These are phyloP conservation scores for Carallia brachiata DNA, from an alignment of 345 rosid species.

Conservation along the genomic window DNA sequence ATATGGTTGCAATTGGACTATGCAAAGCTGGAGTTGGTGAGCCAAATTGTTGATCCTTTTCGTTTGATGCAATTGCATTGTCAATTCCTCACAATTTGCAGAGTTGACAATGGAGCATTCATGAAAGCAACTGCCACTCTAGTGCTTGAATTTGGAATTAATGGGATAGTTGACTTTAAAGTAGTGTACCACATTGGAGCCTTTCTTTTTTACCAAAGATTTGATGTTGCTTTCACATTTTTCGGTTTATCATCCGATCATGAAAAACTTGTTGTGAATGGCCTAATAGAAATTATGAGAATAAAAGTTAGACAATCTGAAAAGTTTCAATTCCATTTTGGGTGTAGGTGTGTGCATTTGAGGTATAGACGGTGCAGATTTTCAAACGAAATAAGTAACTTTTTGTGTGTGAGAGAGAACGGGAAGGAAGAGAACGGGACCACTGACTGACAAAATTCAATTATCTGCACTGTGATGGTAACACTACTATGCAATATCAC, in stretches of 20 bases:
- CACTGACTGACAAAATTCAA: neutral
- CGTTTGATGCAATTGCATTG: slow-evolving; percentile 1
- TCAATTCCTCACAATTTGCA: neutral
- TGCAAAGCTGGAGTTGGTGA: neutral
- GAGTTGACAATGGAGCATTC: too few relatives aligned
- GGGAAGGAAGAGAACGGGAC: neutral
- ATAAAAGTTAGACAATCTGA: slow-evolving; percentile 2
- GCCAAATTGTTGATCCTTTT: neutral
- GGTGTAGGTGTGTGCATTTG: neutral
- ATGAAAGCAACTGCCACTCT: neutral
- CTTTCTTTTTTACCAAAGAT: neutral
- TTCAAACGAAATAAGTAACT: neutral
- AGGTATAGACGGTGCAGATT: neutral
- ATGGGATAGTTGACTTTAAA: neutral
- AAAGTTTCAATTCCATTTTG: neutral
- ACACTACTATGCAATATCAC: slow-evolving; percentile 8
- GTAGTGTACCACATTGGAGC: neutral
- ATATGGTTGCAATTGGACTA: neutral
- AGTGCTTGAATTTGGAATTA: neutral
- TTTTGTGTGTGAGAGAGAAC: neutral
- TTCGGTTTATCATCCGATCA: neutral
- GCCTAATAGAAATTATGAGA: neutral
- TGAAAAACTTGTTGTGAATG: neutral
- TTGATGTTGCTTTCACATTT: neutral
- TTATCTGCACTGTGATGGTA: neutral